These are phyloP conservation scores for Rhodamnia argentea DNA, from an alignment of 345 rosid species.

Conservation along the genomic window DNA sequence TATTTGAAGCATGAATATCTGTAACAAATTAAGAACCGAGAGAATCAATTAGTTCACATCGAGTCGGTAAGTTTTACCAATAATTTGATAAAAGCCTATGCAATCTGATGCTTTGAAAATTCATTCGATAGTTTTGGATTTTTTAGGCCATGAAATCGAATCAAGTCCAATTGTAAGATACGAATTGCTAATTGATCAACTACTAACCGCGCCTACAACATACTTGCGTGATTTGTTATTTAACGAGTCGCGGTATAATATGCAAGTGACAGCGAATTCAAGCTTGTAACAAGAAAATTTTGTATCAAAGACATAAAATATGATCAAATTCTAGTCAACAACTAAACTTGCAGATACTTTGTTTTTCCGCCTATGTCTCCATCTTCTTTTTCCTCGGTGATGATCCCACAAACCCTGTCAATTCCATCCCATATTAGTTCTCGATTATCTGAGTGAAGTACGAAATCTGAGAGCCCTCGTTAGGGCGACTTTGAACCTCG, in stretches of 20 bases:
- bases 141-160: background rate
- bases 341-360: background rate
- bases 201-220: background rate
- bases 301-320: background rate
- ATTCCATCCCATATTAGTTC: background rate
- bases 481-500: background rate
- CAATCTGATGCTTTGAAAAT: background rate
- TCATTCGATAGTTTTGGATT: background rate
- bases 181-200: accelerated
- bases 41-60: background rate
- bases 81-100: background rate
- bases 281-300: background rate
- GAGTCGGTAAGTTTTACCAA: background rate
- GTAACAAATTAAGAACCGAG: background rate
- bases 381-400: background rate
- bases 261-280: background rate
- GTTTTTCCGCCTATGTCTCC: background rate
- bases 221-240: background rate
- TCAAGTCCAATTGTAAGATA: background rate
- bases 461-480: background rate
- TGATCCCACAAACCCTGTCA: background rate
- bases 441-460: background rate
- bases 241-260: background rate
- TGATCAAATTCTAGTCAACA: background rate
- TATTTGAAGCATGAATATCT: background rate